Evolutionary conservation across 2,329 filamentous ascomycete genomes (phyloP).

Genomic region (Emmonsia crescens): DNA sequence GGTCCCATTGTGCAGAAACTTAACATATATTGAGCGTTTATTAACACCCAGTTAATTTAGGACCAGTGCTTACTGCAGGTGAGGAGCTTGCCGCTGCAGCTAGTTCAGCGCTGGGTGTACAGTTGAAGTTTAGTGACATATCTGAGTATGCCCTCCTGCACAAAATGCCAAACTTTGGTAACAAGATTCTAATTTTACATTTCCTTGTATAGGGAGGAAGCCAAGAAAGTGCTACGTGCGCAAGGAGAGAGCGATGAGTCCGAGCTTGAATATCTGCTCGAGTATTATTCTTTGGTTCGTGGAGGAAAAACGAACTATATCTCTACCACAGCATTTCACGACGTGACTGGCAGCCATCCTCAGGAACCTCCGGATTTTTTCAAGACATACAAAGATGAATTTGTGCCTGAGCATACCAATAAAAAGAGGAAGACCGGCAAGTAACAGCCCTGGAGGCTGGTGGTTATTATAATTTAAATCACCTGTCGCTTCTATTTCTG

Average conservation of each 20-base stretch:
- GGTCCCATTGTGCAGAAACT: background rate
- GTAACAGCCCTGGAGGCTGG: background rate
- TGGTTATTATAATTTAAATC: background rate
- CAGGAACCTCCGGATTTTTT: slow-evolving; percentile 42
- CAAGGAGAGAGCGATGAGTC: slow-evolving; percentile 29
- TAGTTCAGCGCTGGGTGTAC: slow-evolving; percentile 32
- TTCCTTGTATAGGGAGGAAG: slow-evolving; percentile 17
- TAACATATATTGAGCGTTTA: background rate
- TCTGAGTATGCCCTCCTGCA: slow-evolving; percentile 26
- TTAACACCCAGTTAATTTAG: slow-evolving; percentile 16
- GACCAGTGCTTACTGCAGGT: slow-evolving; percentile 38
- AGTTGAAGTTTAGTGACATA: slow-evolving; percentile 39
- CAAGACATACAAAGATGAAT: slow-evolving; percentile 33
- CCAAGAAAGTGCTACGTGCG: slow-evolving; percentile 27
- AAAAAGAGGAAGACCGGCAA: slow-evolving; percentile 23
- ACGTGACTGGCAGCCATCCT: slow-evolving; percentile 38
- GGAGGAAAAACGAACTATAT: slow-evolving; percentile 47
- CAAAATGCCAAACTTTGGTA: background rate
- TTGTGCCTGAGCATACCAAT: slow-evolving; percentile 21
- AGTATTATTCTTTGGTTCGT: slow-evolving; percentile 44
- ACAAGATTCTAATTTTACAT: background rate
- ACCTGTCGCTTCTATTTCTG: background rate
- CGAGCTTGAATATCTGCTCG: slow-evolving; percentile 40
- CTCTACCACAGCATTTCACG: slow-evolving; percentile 40
- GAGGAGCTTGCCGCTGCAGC: slow-evolving; percentile 39